Percentiles rank a stretch among this genome's conserved stretches.
These are phyloP conservation scores for Phytomonas francai DNA, from an alignment of 208 protist genomes.

Conservation along the genomic window DNA sequence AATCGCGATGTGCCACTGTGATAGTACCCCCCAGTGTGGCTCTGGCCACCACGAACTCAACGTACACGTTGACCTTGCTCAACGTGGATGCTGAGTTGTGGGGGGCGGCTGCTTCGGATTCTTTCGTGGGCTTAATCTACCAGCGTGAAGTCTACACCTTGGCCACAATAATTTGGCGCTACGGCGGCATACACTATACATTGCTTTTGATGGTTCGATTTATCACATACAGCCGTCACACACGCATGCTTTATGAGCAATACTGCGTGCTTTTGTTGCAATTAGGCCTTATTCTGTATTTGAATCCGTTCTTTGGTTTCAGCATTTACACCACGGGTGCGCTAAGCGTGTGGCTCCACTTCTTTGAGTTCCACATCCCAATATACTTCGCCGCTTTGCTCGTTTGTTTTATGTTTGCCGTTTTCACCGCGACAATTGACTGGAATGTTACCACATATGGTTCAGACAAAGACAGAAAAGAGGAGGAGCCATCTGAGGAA, in stretches of 20 bases:
- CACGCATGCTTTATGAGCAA: slow-evolving; percentile 46
- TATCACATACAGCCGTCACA: slow-evolving; percentile 23
- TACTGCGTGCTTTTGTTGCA: slow-evolving; percentile 44
- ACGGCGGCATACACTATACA: slow-evolving; percentile 41
- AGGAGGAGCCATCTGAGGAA: not conserved
- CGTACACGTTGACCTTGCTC: slow-evolving; percentile 49
- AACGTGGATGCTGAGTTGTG: slow-evolving; percentile 45
- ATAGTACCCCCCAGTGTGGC: slow-evolving; percentile 46
- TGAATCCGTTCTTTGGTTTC: slow-evolving; percentile 66
- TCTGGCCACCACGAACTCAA: slow-evolving; percentile 25
- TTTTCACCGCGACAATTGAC: not conserved
- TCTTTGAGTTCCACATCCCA: slow-evolving; percentile 68
- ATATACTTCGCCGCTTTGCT: slow-evolving; percentile 58
- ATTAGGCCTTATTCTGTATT: slow-evolving; percentile 41
- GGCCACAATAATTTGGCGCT: slow-evolving; percentile 52
- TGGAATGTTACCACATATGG: not conserved
- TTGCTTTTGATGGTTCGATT: slow-evolving; percentile 41
- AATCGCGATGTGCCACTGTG: slow-evolving; percentile 43
- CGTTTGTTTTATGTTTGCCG: slow-evolving; percentile 55
- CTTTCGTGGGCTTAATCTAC: slow-evolving; percentile 55
- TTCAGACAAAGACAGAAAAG: not conserved
- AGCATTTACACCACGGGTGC: slow-evolving; percentile 17
- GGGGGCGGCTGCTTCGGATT: slow-evolving; percentile 18
- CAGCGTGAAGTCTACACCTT: slow-evolving; percentile 60
- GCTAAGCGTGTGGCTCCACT: slow-evolving; percentile 14